Evolutionary conservation across 2,329 filamentous ascomycete species (phyloP).

Genomic region (Microascus cirrosus): DNA sequence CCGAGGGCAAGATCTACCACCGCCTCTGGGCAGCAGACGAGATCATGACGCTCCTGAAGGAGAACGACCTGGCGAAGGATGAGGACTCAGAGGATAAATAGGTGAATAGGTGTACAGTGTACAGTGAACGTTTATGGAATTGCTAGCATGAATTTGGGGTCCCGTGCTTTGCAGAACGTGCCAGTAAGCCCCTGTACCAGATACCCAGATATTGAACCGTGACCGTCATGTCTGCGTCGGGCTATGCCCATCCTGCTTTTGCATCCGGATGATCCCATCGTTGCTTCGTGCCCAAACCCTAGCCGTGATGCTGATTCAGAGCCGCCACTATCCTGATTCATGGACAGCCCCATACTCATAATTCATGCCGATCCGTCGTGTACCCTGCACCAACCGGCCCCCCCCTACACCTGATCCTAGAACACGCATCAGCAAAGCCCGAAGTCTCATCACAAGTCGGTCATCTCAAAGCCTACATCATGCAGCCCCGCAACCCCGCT

Average conservation of each 20-base stretch:
- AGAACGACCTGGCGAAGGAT: slow-evolving; percentile 88
- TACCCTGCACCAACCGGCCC: not conserved
- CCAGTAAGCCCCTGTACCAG: slow-evolving; percentile 1
- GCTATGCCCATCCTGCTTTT: not conserved
- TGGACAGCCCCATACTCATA: too few species aligned
- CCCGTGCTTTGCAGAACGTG: not conserved
- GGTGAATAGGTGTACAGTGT: slow-evolving; percentile 1
- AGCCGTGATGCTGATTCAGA: not conserved
- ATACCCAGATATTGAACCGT: slow-evolving; percentile 3
- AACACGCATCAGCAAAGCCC: not conserved
- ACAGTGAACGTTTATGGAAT: not conserved
- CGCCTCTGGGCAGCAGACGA: slow-evolving; percentile 95
- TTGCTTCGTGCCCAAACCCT: not conserved
- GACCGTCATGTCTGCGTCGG: not conserved
- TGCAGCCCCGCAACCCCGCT: slow-evolving; percentile 22
- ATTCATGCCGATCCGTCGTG: not conserved
- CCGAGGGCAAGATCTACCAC: slow-evolving; percentile 95
- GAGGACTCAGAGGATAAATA: slow-evolving; percentile 61
- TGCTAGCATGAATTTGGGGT: not conserved
- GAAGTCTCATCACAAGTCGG: not conserved
- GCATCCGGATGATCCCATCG: not conserved
- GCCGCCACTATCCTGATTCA: too few species aligned
- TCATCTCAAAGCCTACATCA: slow-evolving; percentile 26
- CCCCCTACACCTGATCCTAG: not conserved
- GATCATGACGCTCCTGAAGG: slow-evolving; percentile 86